Percentiles rank a stretch among this genome's conserved stretches.
phyloP scores from a whole-genome alignment of 495 filamentous ascomycete species.

The Hypoxylon fuscum region DNA sequence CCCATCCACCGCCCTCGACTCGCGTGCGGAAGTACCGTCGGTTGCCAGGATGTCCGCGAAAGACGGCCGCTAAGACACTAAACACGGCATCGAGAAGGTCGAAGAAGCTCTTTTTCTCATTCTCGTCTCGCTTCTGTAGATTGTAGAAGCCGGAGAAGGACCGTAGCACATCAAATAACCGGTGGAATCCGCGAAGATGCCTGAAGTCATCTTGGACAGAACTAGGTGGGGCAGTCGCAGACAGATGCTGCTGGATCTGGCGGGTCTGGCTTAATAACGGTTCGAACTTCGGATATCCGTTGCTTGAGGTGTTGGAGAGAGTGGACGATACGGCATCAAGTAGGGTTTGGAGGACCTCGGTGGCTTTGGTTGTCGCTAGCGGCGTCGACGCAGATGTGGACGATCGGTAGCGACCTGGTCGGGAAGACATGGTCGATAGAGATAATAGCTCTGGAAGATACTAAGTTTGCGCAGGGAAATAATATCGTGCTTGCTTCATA shows the following conservation, averaged over 20 bases:
- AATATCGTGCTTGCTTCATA: constrained; percentile 38
- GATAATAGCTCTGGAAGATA: constrained; percentile 22
- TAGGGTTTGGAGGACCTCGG: constrained; percentile 66
- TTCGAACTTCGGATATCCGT: constrained; percentile 53
- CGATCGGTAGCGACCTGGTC: constrained; percentile 65
- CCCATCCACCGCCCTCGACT: constrained; percentile 79
- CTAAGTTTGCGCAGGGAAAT: constrained; percentile 23
- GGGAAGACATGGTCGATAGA: constrained; percentile 53
- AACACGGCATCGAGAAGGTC: constrained; percentile 75
- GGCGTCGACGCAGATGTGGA: constrained; percentile 68
- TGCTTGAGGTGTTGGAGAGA: constrained; percentile 24
- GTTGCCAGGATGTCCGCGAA: constrained; percentile 86
- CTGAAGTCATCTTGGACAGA: constrained; percentile 81
- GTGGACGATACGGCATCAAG: constrained; percentile 61
- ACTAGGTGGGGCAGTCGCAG: constrained; percentile 53
- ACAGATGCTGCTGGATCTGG: constrained; percentile 58
- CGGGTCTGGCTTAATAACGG: constrained; percentile 52
- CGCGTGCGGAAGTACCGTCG: constrained; percentile 80
- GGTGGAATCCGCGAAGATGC: constrained; percentile 80
- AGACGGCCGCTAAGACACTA: constrained; percentile 74
- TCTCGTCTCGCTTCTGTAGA: constrained; percentile 63
- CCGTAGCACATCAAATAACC: constrained; percentile 71
- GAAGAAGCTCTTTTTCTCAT: constrained; percentile 70
- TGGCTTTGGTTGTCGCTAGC: constrained; percentile 63
- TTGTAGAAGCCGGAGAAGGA: constrained; percentile 78